These are phyloP conservation scores for Miscanthus lutarioriparius DNA, from an alignment of 176 grass and related monocot genomes.

Conservation along the genomic window DNA sequence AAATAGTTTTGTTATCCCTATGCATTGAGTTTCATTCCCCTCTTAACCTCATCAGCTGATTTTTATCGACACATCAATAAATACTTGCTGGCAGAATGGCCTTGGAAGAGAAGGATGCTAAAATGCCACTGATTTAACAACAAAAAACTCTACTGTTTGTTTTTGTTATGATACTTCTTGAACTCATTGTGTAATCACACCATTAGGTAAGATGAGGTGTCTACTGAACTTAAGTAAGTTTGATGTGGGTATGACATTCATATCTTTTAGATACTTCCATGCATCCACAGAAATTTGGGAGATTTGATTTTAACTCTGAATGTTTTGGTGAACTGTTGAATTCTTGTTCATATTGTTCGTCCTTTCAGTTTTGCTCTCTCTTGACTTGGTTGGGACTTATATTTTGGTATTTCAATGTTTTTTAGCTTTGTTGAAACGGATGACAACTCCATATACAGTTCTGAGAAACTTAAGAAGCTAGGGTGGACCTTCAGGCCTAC, in stretches of 20 bases:
- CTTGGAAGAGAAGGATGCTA: neutral
- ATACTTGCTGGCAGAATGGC: neutral
- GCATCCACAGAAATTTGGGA: neutral
- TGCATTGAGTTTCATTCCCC: neutral
- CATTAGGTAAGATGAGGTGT: neutral
- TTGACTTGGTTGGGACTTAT: neutral
- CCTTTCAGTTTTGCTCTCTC: neutral
- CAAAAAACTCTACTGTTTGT: neutral
- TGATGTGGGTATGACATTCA: neutral
- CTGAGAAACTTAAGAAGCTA: slow-evolving; percentile 40
- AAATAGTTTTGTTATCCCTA: neutral
- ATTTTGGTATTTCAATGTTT: neutral
- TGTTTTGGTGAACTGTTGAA: neutral
- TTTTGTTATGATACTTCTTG: neutral
- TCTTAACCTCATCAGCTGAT: neutral
- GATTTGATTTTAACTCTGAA: neutral
- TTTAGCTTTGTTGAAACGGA: slow-evolving; percentile 45
- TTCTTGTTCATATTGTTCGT: neutral
- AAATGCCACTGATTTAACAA: neutral
- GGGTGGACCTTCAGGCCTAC: slow-evolving; percentile 52
- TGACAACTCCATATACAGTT: neutral
- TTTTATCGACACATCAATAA: neutral
- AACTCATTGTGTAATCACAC: neutral
- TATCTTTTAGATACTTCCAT: neutral
- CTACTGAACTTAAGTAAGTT: neutral